These are phyloP conservation scores for Ogataea degrootiae DNA, from an alignment of 805 yeast genomes.

Conservation along the genomic window DNA sequence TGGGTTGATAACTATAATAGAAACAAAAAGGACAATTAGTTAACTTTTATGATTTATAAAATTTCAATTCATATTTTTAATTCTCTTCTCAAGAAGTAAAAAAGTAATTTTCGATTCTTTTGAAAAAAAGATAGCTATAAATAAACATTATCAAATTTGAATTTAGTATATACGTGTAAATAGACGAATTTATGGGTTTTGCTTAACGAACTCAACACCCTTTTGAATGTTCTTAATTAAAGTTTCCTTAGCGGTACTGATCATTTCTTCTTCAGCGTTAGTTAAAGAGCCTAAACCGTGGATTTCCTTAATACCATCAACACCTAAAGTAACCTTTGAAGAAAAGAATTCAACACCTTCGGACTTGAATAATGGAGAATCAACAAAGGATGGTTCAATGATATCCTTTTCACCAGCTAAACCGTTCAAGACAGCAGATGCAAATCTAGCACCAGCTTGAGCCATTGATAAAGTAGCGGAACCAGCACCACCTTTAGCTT, in stretches of 20 bases:
- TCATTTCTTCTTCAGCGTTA: constrained; percentile 77
- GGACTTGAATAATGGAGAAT: constrained; percentile 71
- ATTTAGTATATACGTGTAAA: not conserved
- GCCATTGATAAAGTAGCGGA: constrained; percentile 87
- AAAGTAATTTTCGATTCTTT: too few relatives aligned
- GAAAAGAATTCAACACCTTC: constrained; percentile 98
- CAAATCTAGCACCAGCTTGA: constrained; percentile 74
- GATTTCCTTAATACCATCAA: constrained; percentile 78
- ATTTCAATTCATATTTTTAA: not conserved
- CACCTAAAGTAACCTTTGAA: constrained; percentile 89
- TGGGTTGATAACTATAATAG: not conserved
- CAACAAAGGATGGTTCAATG: constrained; percentile 55
- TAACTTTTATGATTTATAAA: not conserved
- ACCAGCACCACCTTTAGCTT: constrained; percentile 81
- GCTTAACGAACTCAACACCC: constrained; percentile 84
- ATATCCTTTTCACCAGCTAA: constrained; percentile 40
- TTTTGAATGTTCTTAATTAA: constrained; percentile 86
- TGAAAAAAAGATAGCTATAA: not conserved
- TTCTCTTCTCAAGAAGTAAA: too few relatives aligned
- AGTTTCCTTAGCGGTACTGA: constrained; percentile 81
- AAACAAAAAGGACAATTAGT: not conserved
- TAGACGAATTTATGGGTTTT: constrained; percentile 52
- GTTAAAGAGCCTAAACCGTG: constrained; percentile 73
- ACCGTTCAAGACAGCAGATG: constrained; percentile 59
- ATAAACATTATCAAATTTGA: not conserved